Conservation (phyloP, 768 basidiomycete genomes). For the Lactarius indigo region DNA sequence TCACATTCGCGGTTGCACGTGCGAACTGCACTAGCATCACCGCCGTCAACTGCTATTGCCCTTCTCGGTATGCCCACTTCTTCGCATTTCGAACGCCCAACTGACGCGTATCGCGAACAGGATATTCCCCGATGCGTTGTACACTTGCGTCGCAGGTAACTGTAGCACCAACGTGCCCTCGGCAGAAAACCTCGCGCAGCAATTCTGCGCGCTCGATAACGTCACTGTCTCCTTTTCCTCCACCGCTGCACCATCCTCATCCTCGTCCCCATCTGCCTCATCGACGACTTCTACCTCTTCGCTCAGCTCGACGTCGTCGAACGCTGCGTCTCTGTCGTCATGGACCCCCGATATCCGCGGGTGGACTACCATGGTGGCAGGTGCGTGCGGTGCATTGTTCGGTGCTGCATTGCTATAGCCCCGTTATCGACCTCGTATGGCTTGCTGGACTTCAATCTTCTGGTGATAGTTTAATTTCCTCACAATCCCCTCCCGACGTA, state of each 20-base stretch:
- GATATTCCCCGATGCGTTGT: constrained; percentile 37
- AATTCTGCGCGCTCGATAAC: constrained; percentile 44
- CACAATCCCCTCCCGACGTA: background rate
- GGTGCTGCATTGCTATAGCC: constrained; percentile 15
- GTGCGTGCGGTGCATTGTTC: constrained; percentile 10
- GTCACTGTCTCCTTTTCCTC: constrained; percentile 37
- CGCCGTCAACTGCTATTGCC: constrained; percentile 50
- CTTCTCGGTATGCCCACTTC: constrained; percentile 32
- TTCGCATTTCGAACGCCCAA: no score
- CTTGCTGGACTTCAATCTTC: background rate
- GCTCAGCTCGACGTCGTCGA: background rate
- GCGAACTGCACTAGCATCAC: constrained; percentile 44
- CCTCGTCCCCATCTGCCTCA: background rate
- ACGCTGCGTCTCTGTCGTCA: background rate
- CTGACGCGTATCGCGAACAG: constrained; percentile 19
- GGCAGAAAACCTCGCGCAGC: constrained; percentile 44
- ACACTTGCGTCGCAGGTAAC: constrained; percentile 36
- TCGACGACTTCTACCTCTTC: background rate
- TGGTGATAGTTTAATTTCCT: background rate
- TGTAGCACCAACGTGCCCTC: constrained; percentile 39
- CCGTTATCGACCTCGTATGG: background rate
- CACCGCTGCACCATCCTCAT: constrained; percentile 29
- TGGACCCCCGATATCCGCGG: constrained; percentile 3
- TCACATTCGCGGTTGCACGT: constrained; percentile 37
- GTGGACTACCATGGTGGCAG: constrained; percentile 6